Evolutionary conservation across 2,329 filamentous ascomycete genomes (phyloP), one percentile per base, ranked within the genome.

Genomic region (Drechslera avenae): DNA sequence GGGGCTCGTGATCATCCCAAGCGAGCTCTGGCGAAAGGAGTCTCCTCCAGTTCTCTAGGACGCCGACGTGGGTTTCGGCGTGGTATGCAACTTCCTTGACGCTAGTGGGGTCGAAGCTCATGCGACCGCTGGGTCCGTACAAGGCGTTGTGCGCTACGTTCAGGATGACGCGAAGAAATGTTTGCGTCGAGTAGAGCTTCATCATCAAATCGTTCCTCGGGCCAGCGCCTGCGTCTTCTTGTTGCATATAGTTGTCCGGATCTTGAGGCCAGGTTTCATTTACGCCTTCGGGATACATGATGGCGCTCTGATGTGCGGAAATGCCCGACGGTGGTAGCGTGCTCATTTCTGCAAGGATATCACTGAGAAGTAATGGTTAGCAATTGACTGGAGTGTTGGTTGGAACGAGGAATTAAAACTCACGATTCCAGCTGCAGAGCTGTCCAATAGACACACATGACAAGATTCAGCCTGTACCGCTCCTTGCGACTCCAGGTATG

Each of bases 341-440:
- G 39, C 84, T 82, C 52, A 97, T 80, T 73, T 99, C 94, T 3
- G 94, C 94, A 39, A 97, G 82, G 37, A 97, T 90, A 71, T 97
- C 93, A 73, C 91, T 91, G 13, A 10, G 35, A 16, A 45, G 66
- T 53, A 30, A 23, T 7, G 41, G 41, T 60, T 30, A 57, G 41
- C 46, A 33, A 44, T 37, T 6, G 26, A 13, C 21, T 2, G 18
- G 8, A 5, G n/a, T 17, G 12, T 12, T 7, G 8, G 21, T 7
- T n/a, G n/a, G 17, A 16, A 45, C 19, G 34, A 18, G 21, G 39
- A 17, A 16, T 21, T 7, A 30, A 7, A 4, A 47, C 57, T 39
- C 73, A 90, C 88, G 87, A 96, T 74, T 97, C 93, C 9, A 97
- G 80, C 67, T 97, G 93, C 56, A 97, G 78, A 69, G 90, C 96